Percentiles rank a stretch among this genome's conserved stretches.
phyloP scores from a whole-genome alignment of 1,284 basidiomycete species.

The Ustilago esculenta region DNA sequence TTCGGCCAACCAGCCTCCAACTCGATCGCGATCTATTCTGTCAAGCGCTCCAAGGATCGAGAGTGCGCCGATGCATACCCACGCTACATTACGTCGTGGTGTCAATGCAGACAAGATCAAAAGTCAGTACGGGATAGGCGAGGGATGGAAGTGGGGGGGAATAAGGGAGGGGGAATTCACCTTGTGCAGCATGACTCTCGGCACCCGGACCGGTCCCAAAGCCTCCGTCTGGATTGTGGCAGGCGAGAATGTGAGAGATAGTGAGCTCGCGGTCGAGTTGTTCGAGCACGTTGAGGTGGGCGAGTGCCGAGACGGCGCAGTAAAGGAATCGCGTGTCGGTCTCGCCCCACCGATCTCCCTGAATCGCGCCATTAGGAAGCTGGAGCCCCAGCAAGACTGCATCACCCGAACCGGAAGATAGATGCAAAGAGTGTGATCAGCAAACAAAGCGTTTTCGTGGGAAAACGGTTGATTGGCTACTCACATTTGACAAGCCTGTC shows the following conservation, averaged over 20 bases:
- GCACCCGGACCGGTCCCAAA: slow-evolving; percentile 85
- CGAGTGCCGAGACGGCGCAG: slow-evolving; percentile 82
- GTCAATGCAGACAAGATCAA: too few species aligned
- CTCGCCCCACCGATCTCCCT: slow-evolving; percentile 90
- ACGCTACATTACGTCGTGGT: slow-evolving; percentile 75
- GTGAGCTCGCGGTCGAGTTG: slow-evolving; percentile 71
- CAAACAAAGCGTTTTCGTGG: too few species aligned
- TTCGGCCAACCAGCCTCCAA: slow-evolving; percentile 92
- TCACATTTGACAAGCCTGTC: slow-evolving; percentile 79
- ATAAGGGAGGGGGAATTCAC: slow-evolving; percentile 69
- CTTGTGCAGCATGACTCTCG: slow-evolving; percentile 91
- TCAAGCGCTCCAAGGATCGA: slow-evolving; percentile 86
- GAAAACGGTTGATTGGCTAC: too few species aligned
- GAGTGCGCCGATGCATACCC: slow-evolving; percentile 85
- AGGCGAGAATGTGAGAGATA: slow-evolving; percentile 78
- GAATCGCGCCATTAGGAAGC: slow-evolving; percentile 77
- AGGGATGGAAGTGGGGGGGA: too few species aligned
- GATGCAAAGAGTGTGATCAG: background rate
- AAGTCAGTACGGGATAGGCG: background rate
- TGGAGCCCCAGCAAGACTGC: slow-evolving; percentile 78
- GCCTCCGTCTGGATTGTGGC: slow-evolving; percentile 94
- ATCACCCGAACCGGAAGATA: background rate
- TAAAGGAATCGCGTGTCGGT: slow-evolving; percentile 91
- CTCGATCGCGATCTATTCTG: slow-evolving; percentile 67
- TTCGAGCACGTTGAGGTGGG: slow-evolving; percentile 75